Percentiles rank a stretch among this genome's conserved stretches.
Conservation (phyloP, 306 rosid species). For the Ormosia semicastrata region DNA sequence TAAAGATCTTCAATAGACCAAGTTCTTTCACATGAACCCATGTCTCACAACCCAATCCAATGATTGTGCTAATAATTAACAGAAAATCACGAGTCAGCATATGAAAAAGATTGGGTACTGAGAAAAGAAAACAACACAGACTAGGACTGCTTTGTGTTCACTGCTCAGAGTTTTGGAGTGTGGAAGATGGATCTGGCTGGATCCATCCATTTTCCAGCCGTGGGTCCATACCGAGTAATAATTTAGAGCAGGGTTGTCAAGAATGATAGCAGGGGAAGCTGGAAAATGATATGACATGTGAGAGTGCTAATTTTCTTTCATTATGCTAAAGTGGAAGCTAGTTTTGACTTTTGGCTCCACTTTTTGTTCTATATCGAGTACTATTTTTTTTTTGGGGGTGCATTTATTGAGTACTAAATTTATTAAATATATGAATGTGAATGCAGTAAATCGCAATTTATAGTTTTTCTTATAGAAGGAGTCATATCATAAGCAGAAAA, state of each 20-base stretch:
- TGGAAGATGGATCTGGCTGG: not conserved
- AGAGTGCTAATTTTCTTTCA: constrained; percentile 19
- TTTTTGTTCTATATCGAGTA: constrained; percentile 10
- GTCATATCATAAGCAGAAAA: not conserved
- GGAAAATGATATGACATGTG: constrained; percentile 10
- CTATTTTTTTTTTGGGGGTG: too few species aligned
- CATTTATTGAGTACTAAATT: not conserved
- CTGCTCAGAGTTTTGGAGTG: constrained; percentile 2
- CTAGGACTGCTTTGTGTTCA: not conserved
- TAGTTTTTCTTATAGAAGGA: not conserved
- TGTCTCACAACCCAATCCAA: not conserved
- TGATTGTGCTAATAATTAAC: not conserved
- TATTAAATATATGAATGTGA: not conserved
- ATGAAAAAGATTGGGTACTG: not conserved
- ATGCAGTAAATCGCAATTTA: not conserved
- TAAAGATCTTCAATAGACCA: not conserved
- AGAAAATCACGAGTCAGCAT: not conserved
- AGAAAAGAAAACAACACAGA: not conserved
- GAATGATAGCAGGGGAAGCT: not conserved
- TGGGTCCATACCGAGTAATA: constrained; percentile 23
- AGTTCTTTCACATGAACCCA: constrained; percentile 19
- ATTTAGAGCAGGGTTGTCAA: constrained; percentile 16
- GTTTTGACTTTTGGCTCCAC: constrained; percentile 34
- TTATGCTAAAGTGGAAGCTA: not conserved
- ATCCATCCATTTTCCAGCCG: not conserved